These are phyloP conservation scores for Barbatosphaeria neglecta DNA, from an alignment of 495 filamentous ascomycete genomes.

Conservation along the genomic window DNA sequence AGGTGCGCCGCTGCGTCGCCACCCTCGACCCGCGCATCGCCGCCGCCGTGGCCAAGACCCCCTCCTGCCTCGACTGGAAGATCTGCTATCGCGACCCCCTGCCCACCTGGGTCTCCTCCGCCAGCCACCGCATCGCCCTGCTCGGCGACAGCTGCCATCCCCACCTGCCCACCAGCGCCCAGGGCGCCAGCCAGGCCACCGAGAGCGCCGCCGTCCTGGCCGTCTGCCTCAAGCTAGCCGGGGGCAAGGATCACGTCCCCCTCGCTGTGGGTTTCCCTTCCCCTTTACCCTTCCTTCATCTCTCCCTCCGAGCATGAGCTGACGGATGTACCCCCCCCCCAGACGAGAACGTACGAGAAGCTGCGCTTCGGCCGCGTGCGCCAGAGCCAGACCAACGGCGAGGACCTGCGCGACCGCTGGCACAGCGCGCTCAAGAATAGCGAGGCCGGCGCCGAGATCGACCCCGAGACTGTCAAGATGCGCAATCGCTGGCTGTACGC, in stretches of 20 bases:
- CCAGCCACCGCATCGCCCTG: constrained; percentile 31
- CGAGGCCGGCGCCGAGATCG: constrained; percentile 35
- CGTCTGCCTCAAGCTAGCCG: constrained; percentile 31
- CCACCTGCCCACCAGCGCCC: constrained; percentile 35
- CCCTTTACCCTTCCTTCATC: neutral
- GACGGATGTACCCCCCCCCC: neutral
- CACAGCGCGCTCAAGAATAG: constrained; percentile 37
- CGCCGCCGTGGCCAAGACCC: constrained; percentile 35
- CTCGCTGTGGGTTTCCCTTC: constrained; percentile 20
- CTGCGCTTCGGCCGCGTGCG: constrained; percentile 34
- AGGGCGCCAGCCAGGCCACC: constrained; percentile 38
- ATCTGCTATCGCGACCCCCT: constrained; percentile 39
- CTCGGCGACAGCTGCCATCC: constrained; percentile 39
- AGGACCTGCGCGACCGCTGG: constrained; percentile 42
- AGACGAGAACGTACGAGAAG: constrained; percentile 41
- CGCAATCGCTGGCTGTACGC: constrained; percentile 37
- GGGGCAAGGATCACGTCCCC: constrained; percentile 28
- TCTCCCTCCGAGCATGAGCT: neutral
- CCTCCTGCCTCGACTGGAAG: constrained; percentile 38
- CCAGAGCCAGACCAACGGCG: constrained; percentile 37
- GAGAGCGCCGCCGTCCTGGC: constrained; percentile 37
- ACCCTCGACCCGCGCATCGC: constrained; percentile 31
- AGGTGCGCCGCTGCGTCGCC: constrained; percentile 23
- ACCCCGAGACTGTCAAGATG: constrained; percentile 42
- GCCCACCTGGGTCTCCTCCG: constrained; percentile 35